Evolutionary conservation across 352 stramenopile genomes (phyloP), one percentile per base, ranked within the genome.

Genomic region (Pythium periplocum): DNA sequence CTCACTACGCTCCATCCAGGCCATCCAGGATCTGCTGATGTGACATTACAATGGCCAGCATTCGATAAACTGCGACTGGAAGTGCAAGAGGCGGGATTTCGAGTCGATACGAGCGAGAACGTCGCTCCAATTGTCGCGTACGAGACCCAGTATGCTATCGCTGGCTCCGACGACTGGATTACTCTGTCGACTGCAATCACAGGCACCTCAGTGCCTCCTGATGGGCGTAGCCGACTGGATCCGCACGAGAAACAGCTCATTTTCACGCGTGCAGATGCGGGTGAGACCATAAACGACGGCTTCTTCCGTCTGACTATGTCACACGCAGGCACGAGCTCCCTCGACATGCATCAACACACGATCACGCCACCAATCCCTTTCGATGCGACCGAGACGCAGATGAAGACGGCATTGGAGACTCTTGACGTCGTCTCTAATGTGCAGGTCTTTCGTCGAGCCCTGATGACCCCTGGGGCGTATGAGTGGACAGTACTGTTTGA

Each of bases 361-460:
- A 52, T 86, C 35, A 88, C 81, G 32, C 64, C 70, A 10, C 62
- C 57, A 12, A 93, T 97, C 49, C 48, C 77, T 41, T 90, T 91
- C 53, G 82, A 90, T 59, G 85, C 86, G 35, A 85, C 64, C 35
- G 78, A 69, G 36, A 51, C 53, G 17, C 54, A 76, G 10, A 61
- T 96, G 52, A 87, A 93, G 56, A 41, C 60, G 4, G 82, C 78
- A 32, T 65, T 97, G 36, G 71, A 93, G 54, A 77, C 62, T 11
- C 69, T 97, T n/a, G 78, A 86, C 5, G 66, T 78, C 17, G 68
- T 94, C 37, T 61, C 64, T 12, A 62, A 57, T 56, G 83, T 87
- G 0, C 75, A 87, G 31, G 73, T 91, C 3, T 68, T 75, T 26
- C 74, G 73, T 6, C 66, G 61, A 10, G 46, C 26, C 5, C 57